A percentile compares a stretch with the other conserved stretches of the same genome.
These are phyloP conservation scores for Penicillium lividum DNA, from an alignment of 495 filamentous ascomycete genomes.

Conservation along the genomic window DNA sequence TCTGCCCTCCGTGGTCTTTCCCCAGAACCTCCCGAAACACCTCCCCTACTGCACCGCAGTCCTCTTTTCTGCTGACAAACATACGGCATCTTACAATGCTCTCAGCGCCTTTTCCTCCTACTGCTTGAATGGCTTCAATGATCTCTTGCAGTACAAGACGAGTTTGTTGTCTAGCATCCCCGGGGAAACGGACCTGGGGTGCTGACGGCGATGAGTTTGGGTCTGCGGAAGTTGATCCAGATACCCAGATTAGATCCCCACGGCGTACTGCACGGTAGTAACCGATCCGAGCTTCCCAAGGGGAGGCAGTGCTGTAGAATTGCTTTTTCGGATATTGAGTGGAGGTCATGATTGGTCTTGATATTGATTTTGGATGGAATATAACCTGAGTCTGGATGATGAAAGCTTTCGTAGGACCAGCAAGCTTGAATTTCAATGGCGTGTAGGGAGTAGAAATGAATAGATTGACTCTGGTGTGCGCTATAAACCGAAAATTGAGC, in stretches of 20 bases:
- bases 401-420: no score
- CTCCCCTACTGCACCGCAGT: slow-evolving; percentile 35
- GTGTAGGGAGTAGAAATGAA: no score
- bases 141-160: slow-evolving; percentile 39
- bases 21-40: slow-evolving; percentile 40
- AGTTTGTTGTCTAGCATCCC: slow-evolving; percentile 43
- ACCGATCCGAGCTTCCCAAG: slow-evolving; percentile 46
- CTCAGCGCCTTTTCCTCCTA: slow-evolving; percentile 41
- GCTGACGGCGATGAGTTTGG: slow-evolving; percentile 31
- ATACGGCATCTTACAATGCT: slow-evolving; percentile 44
- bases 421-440: no score
- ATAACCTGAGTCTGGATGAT: no score
- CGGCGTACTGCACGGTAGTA: slow-evolving; percentile 50
- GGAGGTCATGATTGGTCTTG: not conserved
- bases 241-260: slow-evolving; percentile 46
- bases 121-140: slow-evolving; percentile 39
- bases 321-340: no score
- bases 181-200: slow-evolving; percentile 39
- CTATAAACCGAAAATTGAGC: no score
- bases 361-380: no score
- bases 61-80: slow-evolving; percentile 40
- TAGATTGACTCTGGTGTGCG: no score
- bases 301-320: slow-evolving; percentile 35
- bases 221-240: slow-evolving; percentile 48
- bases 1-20: slow-evolving; percentile 19